Base-by-base conservation (phyloP, 2,329 filamentous ascomycete species). In the Bertia moriformis region DNA sequence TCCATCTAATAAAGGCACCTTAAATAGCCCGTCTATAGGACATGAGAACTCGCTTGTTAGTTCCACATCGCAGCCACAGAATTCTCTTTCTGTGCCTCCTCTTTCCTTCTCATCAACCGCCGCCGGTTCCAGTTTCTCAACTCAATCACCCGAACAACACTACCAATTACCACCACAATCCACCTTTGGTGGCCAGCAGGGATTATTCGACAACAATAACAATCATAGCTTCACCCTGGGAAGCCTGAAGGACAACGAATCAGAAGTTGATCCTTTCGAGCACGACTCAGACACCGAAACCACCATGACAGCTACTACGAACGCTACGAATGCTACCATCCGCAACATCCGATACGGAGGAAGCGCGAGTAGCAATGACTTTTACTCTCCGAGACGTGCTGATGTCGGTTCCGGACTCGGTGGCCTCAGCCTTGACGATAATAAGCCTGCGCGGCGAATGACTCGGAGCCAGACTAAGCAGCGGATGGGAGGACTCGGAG, bases 401-500 rank as follows among this genome's bases (percentile, higher is more conserved):
- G 54, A 53, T 35, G 49, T 57, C n/a, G 52, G 53, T 2, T 49
- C 53, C 14, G 53, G 53, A 4, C 46, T 58, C 4, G 49, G 51
- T 2, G 49, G 53, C 0, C 42, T 58, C 17, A 58, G 55, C 41
- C 46, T 58, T 13, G 55, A 57, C 13, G 55, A 58, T 41, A 15
- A 15, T 7, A 42, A 46, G 15, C 51, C 54, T 20, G 40, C 45
- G 33, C 51, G 53, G n/a, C 54, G 54, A 24, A 46, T 56, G 39
- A 58, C 55, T 3, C 49, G 55, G 18, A 58, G 55, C 43, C 55
- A 58, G 44, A 63, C 79, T 4, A 59, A 78, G 49, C 73, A 73
- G 7, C 54, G 79, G 15, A 78, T 80, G 45, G 75, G 75, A 14
- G 74, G 72, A 2, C 58, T 58, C 20, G 71, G 71, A 49, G 74